These are phyloP conservation scores for Thermochaetoides thermophila DNA, from an alignment of 495 filamentous ascomycete species.

Conservation along the genomic window DNA sequence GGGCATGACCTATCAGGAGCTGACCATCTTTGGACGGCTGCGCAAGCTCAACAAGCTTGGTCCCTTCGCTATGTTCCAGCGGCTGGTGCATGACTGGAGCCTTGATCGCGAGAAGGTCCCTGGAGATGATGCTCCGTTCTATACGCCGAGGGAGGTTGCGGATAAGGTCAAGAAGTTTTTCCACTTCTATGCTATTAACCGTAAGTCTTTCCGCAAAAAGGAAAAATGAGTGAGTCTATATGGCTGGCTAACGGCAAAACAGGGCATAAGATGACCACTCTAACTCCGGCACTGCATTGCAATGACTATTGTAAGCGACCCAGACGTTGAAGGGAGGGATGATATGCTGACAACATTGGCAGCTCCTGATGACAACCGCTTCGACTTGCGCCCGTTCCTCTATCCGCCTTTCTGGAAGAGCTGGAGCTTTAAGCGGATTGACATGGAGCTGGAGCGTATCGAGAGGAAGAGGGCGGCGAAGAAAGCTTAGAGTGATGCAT, in stretches of 20 bases:
- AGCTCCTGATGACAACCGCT: conserved; percentile 32
- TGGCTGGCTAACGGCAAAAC: background rate
- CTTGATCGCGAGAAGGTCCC: conserved; percentile 22
- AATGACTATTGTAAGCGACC: conserved; percentile 18
- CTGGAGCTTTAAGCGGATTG: conserved; percentile 41
- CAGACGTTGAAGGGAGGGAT: background rate
- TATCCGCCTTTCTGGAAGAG: conserved; percentile 33
- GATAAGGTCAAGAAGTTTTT: conserved; percentile 60
- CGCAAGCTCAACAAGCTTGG: conserved; percentile 62
- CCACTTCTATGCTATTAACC: conserved; percentile 41
- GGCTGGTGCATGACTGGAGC: conserved; percentile 56
- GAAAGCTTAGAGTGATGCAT: background rate
- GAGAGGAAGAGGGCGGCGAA: conserved; percentile 14
- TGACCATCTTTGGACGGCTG: conserved; percentile 27
- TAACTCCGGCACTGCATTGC: conserved; percentile 40
- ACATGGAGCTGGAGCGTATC: conserved; percentile 24
- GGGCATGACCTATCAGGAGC: conserved; percentile 40
- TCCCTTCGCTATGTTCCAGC: conserved; percentile 54
- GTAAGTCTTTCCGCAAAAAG: conserved; percentile 9
- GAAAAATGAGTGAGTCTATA: conserved; percentile 9
- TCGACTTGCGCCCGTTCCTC: conserved; percentile 52
- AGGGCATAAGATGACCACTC: conserved; percentile 51
- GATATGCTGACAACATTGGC: background rate
- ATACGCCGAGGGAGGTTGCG: conserved; percentile 23
- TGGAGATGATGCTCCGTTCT: conserved; percentile 19